These are phyloP conservation scores for Royoungia palumana DNA, from an alignment of 768 basidiomycete species.

Conservation along the genomic window DNA sequence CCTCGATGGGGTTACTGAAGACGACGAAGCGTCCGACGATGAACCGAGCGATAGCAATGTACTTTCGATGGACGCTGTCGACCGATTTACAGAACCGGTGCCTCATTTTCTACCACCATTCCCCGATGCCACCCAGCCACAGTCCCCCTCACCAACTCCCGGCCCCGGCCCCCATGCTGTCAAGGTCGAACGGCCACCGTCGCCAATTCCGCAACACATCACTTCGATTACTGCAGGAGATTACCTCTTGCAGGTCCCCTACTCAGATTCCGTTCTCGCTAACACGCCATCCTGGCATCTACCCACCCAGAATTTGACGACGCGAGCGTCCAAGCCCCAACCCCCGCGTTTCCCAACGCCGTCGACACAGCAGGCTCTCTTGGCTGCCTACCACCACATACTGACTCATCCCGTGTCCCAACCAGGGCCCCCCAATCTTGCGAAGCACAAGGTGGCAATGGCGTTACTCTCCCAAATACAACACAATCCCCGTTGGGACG, in stretches of 20 bases:
- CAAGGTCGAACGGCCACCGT: constrained; percentile 34
- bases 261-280: constrained; percentile 68
- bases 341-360: constrained; percentile 43
- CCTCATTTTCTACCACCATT: constrained; percentile 36
- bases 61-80: constrained; percentile 18
- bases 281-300: constrained; percentile 68
- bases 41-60: constrained; percentile 20
- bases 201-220: constrained; percentile 43
- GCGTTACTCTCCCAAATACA: constrained; percentile 59
- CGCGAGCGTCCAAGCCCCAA: constrained; percentile 17
- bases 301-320: constrained; percentile 39
- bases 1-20: constrained; percentile 27
- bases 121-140: constrained; percentile 27
- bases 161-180: constrained; percentile 22
- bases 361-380: constrained; percentile 59
- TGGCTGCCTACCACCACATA: constrained; percentile 73
- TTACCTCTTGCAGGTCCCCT: constrained; percentile 69
- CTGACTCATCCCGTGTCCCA: constrained; percentile 64
- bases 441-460: constrained; percentile 76
- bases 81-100: constrained; percentile 15
- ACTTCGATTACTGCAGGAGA: constrained; percentile 52
- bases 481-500: constrained; percentile 60
- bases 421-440: constrained; percentile 49
- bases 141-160: constrained; percentile 38
- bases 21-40: constrained; percentile 29